Evolutionary conservation across 2,329 filamentous ascomycete genomes (phyloP), one percentile per base, ranked within the genome.

Genomic region (Paracorniculantispora psalliotae): DNA sequence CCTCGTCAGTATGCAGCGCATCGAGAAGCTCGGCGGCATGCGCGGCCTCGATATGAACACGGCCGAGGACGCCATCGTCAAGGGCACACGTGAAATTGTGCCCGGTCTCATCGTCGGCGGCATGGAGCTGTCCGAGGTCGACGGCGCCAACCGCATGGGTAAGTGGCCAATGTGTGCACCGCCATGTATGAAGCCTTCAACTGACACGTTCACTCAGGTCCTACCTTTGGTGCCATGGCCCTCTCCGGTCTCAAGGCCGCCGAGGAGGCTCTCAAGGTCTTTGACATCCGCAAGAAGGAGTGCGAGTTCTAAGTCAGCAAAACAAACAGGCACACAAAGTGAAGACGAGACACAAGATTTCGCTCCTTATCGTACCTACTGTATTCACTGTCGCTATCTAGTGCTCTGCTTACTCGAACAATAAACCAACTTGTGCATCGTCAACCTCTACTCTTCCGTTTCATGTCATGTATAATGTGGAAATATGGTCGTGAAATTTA

Each of bases 1-100:
- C 51, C 87, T 96, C 43, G 92, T 96, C 50, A 90, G 87, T 73
- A 96, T 96, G 91, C 83, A 88, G 73, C 83, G 85, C 65, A 81
- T 96, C 61, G 87, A 91, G 72, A 86, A 90, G 75, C 84, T 96
- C 2, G 91, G 91, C 59, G 92, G 92, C 64, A 97, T 97, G 92
- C 87, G 92, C 60, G 92, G 92, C 9, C 80, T 97, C 19, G 92
- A 97, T 74, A 97, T 96, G 92, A 90, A 92, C 76, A 79, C 81
- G 2, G 92, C 92, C 47, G 92, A 97, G 74, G 92, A 97, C 67
- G 91, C 92, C 50, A 96, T 97, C 66, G 92, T 96, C 72, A 96
- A 94, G 81, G 82, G 88, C 65, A 96, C 92, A 7, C 86, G 92
- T 62, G 92, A 96, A 79, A 83, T 97, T 61, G 86, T 92, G 15